Percentiles rank a stretch among this genome's conserved stretches.
These are phyloP conservation scores for Fusarium sp. DNA, from an alignment of 2,329 filamentous ascomycete species.

Conservation along the genomic window DNA sequence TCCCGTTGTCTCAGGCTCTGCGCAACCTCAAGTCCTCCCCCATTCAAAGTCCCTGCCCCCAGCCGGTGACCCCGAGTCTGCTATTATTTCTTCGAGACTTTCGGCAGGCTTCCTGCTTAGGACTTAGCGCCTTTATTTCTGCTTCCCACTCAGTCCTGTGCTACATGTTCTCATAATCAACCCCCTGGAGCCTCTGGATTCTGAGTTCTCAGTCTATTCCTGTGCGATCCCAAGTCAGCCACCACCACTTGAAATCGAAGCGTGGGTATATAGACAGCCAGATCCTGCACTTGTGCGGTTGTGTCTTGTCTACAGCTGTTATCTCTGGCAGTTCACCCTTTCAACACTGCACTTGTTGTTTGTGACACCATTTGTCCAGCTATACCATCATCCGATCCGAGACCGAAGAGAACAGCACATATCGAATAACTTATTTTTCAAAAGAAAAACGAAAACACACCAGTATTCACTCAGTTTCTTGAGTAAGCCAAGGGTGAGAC, in stretches of 20 bases:
- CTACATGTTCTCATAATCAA: conserved; percentile 41
- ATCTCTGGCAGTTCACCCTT: conserved; percentile 40
- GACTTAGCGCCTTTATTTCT: conserved; percentile 34
- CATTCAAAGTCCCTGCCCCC: conserved; percentile 46
- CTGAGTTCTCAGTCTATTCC: conserved; percentile 40
- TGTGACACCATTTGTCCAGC: conserved; percentile 45
- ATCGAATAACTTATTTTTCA: conserved; percentile 22
- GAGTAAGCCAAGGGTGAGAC: conserved; percentile 42
- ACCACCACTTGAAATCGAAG: conserved; percentile 45
- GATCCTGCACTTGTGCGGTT: conserved; percentile 51
- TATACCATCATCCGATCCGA: conserved; percentile 32
- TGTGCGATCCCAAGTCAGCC: conserved; percentile 49
- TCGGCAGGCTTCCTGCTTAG: conserved; percentile 44
- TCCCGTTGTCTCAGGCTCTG: conserved; percentile 60
- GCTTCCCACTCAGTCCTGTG: conserved; percentile 39
- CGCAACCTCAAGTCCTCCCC: conserved; percentile 52
- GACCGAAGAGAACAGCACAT: conserved; percentile 25
- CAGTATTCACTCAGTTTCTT: neutral
- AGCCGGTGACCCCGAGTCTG: conserved; percentile 47
- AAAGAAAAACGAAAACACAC: conserved; percentile 7
- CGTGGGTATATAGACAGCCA: conserved; percentile 56
- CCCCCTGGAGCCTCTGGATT: conserved; percentile 42
- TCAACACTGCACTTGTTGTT: conserved; percentile 34
- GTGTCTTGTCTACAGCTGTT: conserved; percentile 44
- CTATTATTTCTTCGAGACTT: conserved; percentile 41